Evolutionary conservation across 2,329 filamentous ascomycete genomes (phyloP).

Genomic region (Cladosporium cucumerinum): DNA sequence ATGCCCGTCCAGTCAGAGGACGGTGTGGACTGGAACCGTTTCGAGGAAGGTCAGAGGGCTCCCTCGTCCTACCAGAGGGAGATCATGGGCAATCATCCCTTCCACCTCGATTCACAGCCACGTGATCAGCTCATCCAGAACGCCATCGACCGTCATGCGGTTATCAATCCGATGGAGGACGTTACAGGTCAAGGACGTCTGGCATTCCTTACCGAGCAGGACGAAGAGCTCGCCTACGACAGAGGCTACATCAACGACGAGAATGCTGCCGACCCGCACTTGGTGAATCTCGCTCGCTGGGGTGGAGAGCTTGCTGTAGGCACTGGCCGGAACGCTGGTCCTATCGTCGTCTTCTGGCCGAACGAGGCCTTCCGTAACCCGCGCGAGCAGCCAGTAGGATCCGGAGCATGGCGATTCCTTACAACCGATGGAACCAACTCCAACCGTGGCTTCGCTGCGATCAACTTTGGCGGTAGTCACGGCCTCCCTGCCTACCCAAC

Average conservation of each 20-base stretch:
- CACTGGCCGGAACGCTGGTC: conserved; percentile 3
- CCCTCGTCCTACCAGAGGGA: neutral
- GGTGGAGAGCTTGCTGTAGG: neutral
- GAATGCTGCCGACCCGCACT: neutral
- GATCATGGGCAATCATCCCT: neutral
- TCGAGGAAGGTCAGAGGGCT: neutral
- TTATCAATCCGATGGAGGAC: conserved; percentile 1
- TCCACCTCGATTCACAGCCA: neutral
- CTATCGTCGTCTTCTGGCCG: conserved; percentile 1
- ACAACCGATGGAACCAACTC: neutral
- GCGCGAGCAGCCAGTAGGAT: neutral
- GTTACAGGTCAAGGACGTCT: neutral
- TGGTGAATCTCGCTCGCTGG: neutral
- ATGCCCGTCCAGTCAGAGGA: neutral
- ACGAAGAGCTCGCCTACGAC: neutral
- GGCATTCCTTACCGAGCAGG: neutral
- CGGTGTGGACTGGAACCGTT: neutral
- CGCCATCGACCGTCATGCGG: neutral
- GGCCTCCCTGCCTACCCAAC: conserved; percentile 1
- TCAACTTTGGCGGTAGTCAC: conserved; percentile 2
- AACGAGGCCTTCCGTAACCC: neutral
- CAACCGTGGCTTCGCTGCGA: neutral
- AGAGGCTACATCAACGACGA: neutral
- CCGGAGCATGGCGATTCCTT: conserved; percentile 8
- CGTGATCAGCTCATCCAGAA: neutral